Evolutionary conservation across 2,329 filamentous ascomycete species (phyloP), one percentile per base, ranked within the genome.

Genomic region (Colletotrichum cereale): DNA sequence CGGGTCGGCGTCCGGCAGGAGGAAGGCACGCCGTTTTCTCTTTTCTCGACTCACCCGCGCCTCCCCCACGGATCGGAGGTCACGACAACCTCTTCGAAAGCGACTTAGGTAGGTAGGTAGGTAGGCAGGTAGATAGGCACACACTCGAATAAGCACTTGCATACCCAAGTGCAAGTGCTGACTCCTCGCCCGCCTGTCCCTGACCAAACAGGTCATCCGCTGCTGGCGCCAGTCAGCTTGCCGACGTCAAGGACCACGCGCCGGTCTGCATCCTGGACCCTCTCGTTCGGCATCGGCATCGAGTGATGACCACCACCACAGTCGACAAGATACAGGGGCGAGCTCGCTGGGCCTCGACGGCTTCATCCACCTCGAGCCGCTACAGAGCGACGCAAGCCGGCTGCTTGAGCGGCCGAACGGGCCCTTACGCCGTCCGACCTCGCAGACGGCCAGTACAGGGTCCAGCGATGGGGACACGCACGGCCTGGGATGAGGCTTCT

Each of bases 341-440:
- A 40, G 14, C 34, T 26, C 21, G 52, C 53, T 56, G 34, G 56
- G 56, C 26, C 21, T 60, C 40, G 26, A 26, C 47, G 26, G n/a
- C 24, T 24, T 62, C 34, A 67, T 44, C 68, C 68, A 62, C 57
- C 50, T 58, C 34, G 24, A 62, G 31, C 68, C 68, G 65, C 58
- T 14, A 21, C 65, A 68, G 68, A 63, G 58, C 68, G 65, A 60
- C 29, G 65, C 38, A 63, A 71, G 53, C 68, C 68, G 47, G 52
- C 4, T 50, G n/a, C 34, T 16, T 16, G 58, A 62, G 62, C 58
- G 53, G 58, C 58, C 34, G 52, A 63, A 67, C 14, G 29, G 48
- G 24, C 48, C 34, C 29, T 53, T 10, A 38, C 44, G 53, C 55
- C 47, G 62, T 53, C 63, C 55, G 55, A 71, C 24, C 57, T 71